Base-by-base conservation (phyloP, 139 green algal genomes). In the Marvania coccoides region DNA sequence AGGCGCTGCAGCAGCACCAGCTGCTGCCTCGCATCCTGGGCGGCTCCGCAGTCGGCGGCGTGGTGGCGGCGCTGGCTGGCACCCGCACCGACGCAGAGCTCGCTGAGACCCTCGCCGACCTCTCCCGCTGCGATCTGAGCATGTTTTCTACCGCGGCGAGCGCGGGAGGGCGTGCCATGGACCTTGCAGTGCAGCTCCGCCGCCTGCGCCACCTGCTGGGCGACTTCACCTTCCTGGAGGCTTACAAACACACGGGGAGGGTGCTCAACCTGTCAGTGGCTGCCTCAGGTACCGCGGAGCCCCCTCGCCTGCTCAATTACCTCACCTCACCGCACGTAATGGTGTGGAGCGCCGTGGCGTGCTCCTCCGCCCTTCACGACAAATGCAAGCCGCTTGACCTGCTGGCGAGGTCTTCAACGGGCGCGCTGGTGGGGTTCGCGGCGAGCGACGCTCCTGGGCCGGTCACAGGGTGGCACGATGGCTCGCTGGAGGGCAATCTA, bases 11-110 rank as follows among this genome's bases (percentile, higher is more conserved):
- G 40, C 77, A 97, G 76, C 83, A 94, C 57, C 39, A 69, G 6
- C 76, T 97, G 69, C 85, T 99, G 26, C 94, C 94, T 4, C 83
- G 94, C 19, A 83, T 99, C 26, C 65, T 99, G 61, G 84, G 90
- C 0, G 94, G 94, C 35, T 85, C 69, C 61, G 89, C 74, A 63
- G 89, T 90, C 34, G 93, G 93, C 3, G 86, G 81, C 40, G 91
- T 98, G 82, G 85, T 95, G 31, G 78, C 77, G 28, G 79, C 82
- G 12, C 82, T 91, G 54, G 70, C 90, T 1, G 83, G 75, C 24
- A 92, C 84, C 3, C 74, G 81, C 51, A 92, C 82, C 7, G 90
- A 96, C 54, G 57, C 45, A 1, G 84, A 95, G 81, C 79, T 97
- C 58, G 19, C 33, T 0, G 67, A 84, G 14, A 76, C 85, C 65